Evolutionary conservation across 495 filamentous ascomycete species (phyloP), one percentile per base, ranked within the genome.

Genomic region (Poronia punctata): DNA sequence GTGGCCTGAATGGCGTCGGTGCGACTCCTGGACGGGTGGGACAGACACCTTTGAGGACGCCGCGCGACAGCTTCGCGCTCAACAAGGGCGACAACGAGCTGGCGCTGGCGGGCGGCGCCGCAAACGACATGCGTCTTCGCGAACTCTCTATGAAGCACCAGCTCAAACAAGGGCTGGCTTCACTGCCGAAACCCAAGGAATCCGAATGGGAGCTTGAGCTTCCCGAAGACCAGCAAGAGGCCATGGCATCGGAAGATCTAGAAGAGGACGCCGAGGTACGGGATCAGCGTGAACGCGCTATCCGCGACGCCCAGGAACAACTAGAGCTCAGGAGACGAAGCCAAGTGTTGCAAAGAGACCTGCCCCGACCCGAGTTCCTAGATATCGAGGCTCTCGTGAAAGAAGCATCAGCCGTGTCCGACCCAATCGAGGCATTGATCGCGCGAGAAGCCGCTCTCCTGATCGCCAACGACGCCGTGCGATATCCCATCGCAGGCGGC

Each of bases 191-290:
- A 55, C 90, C 92, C 0, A 95, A 89, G 54, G 84, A 92, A 45
- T 82, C 78, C 0, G 88, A 95, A 44, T 94, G 81, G 78, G 88
- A 96, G 43, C 70, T 96, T 20, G 93, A 95, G 60, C 70, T 94
- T 22, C 92, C 92, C 0, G 88, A 92, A 32, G 89, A 95, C 38
- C 73, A 82, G 25, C 66, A 73, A 35, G 88, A 93, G 56, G 61
- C 65, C 38, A 65, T 66, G 5, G 56, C 59, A 7, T 66, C 75
- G 29, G 71, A 84, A 35, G 54, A 60, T 19, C 48, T 54, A 8
- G 84, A 83, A 56, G 89, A 96, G 59, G 92, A 98, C 60, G 79
- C 88, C 0, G 90, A 83, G 15, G 78, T 85, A 43, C 75, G 82
- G 16, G 92, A 97, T 59, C 73, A 77, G 39, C 71, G 86, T 40